Conservation (phyloP, 202 grass and related monocot genomes). For the Brachypodium distachyon region DNA sequence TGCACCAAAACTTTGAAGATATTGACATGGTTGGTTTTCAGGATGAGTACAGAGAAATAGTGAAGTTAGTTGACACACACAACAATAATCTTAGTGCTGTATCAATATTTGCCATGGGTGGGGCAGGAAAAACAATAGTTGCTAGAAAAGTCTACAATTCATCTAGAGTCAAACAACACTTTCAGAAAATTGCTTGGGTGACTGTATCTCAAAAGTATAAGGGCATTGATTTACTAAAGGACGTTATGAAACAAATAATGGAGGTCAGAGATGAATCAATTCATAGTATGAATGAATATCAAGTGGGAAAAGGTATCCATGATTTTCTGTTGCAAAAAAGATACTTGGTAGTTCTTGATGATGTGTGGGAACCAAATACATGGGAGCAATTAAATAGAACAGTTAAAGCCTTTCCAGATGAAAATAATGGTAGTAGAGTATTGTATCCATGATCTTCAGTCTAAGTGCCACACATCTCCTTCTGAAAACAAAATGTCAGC, state of each 20-base stretch:
- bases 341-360: not conserved
- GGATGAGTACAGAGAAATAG: not conserved
- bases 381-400: constrained; percentile 7
- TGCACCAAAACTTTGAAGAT: not conserved
- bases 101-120: constrained; percentile 27
- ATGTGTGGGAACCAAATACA: constrained; percentile 6
- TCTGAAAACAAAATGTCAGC: too few species aligned
- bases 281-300: not conserved
- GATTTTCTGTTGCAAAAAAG: not conserved
- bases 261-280: not conserved
- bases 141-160: constrained; percentile 9
- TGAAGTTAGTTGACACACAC: not conserved
- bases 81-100: not conserved
- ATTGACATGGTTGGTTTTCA: not conserved
- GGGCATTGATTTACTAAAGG: constrained; percentile 15
- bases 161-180: not conserved
- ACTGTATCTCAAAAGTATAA: constrained; percentile 24
- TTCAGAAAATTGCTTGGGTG: constrained; percentile 6
- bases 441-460: not conserved
- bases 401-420: not conserved
- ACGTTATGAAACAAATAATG: constrained; percentile 26
- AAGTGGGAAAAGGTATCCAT: not conserved
- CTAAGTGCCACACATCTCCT: too few species aligned
- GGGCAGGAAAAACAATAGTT: constrained; percentile 19
- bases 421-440: not conserved